Evolutionary conservation across 2,329 filamentous ascomycete species (phyloP).

Genomic region (Aureobasidium sp.): DNA sequence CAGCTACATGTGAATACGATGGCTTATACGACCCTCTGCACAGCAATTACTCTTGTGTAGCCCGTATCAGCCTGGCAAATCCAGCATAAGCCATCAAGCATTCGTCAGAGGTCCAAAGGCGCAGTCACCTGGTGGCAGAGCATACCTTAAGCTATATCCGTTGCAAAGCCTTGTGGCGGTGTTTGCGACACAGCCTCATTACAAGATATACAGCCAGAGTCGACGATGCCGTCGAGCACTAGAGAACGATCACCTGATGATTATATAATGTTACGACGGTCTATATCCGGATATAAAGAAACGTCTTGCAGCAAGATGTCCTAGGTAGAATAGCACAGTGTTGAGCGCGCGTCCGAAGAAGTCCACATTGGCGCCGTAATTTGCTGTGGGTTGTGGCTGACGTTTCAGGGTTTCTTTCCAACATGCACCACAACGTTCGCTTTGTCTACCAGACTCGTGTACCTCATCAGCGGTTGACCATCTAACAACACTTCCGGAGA

Average conservation of each 20-base stretch:
- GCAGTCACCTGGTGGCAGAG: not conserved
- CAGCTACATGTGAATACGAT: not conserved
- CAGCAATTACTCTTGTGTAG: not conserved
- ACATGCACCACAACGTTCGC: not conserved
- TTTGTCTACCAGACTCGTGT: not conserved
- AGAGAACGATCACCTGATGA: not conserved
- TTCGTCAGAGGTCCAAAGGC: not conserved
- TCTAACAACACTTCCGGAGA: not conserved
- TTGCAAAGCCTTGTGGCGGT: not conserved
- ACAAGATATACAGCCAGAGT: not conserved
- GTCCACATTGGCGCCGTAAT: not conserved
- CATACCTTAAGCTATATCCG: not conserved
- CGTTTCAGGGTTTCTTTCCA: not conserved
- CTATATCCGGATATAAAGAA: not conserved
- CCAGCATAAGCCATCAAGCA: not conserved
- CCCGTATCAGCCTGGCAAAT: not conserved
- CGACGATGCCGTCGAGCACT: not conserved
- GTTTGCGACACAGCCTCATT: not conserved
- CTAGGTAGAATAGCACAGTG: not conserved
- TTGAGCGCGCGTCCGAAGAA: not conserved
- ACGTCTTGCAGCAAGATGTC: not conserved
- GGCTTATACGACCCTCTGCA: not conserved
- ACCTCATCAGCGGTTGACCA: not conserved
- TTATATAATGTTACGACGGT: not conserved
- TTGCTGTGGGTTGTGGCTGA: not conserved